Evolutionary conservation across 2,329 filamentous ascomycete genomes (phyloP).

Genomic region (Penicillium griseofulvum): DNA sequence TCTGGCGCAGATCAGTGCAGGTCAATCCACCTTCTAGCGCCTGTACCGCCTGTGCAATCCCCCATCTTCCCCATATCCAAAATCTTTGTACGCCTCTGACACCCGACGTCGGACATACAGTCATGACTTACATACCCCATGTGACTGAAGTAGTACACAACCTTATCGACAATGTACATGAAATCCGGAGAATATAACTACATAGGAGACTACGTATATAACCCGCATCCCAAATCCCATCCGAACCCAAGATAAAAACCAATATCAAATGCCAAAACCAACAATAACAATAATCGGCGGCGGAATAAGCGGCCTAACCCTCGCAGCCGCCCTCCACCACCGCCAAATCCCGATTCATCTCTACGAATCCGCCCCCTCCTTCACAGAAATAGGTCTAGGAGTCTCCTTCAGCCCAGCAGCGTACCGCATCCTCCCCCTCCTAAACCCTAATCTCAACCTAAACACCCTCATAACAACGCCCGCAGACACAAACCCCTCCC

Average conservation of each 20-base stretch:
- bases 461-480: slow-evolving; percentile 36
- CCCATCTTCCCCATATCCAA: not conserved
- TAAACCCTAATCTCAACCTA: no score
- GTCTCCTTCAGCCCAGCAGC: slow-evolving; percentile 58
- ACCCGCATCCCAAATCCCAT: not conserved
- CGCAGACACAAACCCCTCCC: no score
- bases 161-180: not conserved
- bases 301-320: slow-evolving; percentile 56
- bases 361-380: slow-evolving; percentile 56
- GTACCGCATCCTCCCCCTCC: slow-evolving; percentile 51
- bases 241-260: no score
- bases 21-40: not conserved
- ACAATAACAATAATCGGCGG: slow-evolving; percentile 58
- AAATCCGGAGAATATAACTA: no score
- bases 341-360: slow-evolving; percentile 50
- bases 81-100: not conserved
- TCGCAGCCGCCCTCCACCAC: slow-evolving; percentile 53
- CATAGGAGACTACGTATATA: no score
- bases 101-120: not conserved
- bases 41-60: not conserved
- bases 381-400: slow-evolving; percentile 59
- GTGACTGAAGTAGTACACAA: not conserved
- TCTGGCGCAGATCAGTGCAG: not conserved
- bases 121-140: not conserved
- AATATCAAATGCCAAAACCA: slow-evolving; percentile 1